Evolutionary conservation across 148 eudicot genomes (phyloP).

Genomic region (Amaranthus palmeri): DNA sequence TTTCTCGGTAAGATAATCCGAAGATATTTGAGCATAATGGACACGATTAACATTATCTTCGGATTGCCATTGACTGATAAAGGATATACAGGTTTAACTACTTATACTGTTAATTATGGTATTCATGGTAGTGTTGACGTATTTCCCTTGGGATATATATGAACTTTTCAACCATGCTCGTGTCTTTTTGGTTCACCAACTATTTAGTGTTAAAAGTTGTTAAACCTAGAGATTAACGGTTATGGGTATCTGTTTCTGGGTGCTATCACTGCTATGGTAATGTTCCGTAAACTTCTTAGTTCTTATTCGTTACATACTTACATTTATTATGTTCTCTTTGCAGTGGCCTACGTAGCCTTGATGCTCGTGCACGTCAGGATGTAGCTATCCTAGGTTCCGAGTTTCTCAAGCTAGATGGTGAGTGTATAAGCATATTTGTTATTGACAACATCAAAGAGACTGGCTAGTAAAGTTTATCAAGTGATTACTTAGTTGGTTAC

Average conservation of each 20-base stretch:
- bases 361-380: constrained; percentile 93
- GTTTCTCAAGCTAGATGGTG: constrained; percentile 93
- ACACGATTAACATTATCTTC: neutral
- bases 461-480: neutral
- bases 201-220: neutral
- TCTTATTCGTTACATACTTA: neutral
- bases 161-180: neutral
- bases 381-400: constrained; percentile 79
- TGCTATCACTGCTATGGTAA: neutral
- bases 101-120: neutral
- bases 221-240: neutral
- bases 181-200: neutral
- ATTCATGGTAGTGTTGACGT: neutral
- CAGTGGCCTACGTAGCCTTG: constrained; percentile 75
- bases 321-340: constrained; percentile 5
- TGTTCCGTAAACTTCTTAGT: neutral
- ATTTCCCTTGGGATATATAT: neutral
- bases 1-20: neutral
- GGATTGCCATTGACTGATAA: neutral
- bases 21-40: neutral
- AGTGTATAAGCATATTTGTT: constrained; percentile 2
- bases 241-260: too few relatives aligned
- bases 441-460: neutral
- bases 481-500: too few relatives aligned
- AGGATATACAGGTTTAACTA: neutral